These are phyloP conservation scores for Gloeophyllum trabeum DNA, from an alignment of 768 basidiomycete genomes.

Conservation along the genomic window DNA sequence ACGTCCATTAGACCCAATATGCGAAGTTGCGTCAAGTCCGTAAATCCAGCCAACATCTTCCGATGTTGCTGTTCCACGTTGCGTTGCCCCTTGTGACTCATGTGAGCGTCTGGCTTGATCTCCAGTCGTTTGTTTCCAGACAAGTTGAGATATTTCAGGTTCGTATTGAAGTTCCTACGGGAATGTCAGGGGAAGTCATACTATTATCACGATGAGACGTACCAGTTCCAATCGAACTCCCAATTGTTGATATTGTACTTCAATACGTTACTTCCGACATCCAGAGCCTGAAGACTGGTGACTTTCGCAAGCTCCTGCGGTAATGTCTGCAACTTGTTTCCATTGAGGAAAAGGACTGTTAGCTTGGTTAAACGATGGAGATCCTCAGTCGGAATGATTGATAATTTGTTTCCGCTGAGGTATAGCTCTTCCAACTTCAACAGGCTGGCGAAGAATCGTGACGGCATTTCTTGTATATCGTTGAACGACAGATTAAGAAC, in stretches of 20 bases:
- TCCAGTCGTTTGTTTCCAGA: constrained; percentile 96
- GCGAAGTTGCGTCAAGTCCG: constrained; percentile 71
- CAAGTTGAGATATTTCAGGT: constrained; percentile 87
- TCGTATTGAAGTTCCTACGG: constrained; percentile 89
- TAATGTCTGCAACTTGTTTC: constrained; percentile 85
- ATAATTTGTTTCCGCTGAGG: constrained; percentile 90
- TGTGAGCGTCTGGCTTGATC: constrained; percentile 68
- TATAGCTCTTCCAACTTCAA: constrained; percentile 75
- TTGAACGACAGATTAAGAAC: constrained; percentile 94
- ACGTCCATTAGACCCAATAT: constrained; percentile 98
- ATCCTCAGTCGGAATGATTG: constrained; percentile 84
- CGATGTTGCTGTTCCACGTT: constrained; percentile 17
- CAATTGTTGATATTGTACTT: constrained; percentile 98
- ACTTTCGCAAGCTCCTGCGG: constrained; percentile 87
- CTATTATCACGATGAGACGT: constrained; percentile 13
- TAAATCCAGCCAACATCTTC: constrained; percentile 68
- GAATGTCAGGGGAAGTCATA: not conserved
- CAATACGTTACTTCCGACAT: constrained; percentile 87
- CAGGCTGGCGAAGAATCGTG: constrained; percentile 63
- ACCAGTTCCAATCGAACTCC: constrained; percentile 99
- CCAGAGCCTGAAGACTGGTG: constrained; percentile 65
- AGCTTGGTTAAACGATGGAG: constrained; percentile 59
- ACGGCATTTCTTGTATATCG: constrained; percentile 81
- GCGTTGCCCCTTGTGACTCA: constrained; percentile 7
- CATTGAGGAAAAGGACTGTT: constrained; percentile 78